These are phyloP conservation scores for Eragrostis nindensis DNA, from an alignment of 176 grass and related monocot genomes.

Conservation along the genomic window DNA sequence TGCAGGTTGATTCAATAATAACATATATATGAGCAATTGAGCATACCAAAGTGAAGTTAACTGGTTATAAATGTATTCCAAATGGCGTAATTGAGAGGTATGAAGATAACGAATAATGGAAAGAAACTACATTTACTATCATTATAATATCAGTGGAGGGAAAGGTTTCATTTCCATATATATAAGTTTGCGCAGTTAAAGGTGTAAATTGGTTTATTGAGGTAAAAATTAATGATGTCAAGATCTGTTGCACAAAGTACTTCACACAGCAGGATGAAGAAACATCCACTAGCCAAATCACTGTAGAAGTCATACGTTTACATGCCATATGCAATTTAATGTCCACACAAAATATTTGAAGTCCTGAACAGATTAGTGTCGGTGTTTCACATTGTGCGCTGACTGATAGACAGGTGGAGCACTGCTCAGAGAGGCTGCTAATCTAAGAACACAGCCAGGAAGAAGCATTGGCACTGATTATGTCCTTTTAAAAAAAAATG, in stretches of 20 bases:
- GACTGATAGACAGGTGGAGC: not conserved
- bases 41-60: conserved; percentile 23
- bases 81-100: not conserved
- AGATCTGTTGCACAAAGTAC: not conserved
- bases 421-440: not conserved
- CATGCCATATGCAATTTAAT: not conserved
- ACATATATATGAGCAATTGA: conserved; percentile 10
- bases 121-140: conserved; percentile 6
- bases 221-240: not conserved
- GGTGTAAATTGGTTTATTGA: not conserved
- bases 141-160: not conserved
- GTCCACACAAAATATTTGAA: conserved; percentile 1
- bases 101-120: conserved; percentile 28
- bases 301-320: not conserved
- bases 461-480: not conserved
- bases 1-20: conserved; percentile 26
- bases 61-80: not conserved
- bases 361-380: not conserved
- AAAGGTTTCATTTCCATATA: not conserved
- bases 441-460: not conserved
- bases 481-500: not conserved
- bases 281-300: not conserved
- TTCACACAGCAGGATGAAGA: not conserved
- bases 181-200: not conserved
- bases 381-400: not conserved